A percentile compares a stretch with the other conserved stretches of the same genome.
These are phyloP conservation scores for Fusarium equiseti DNA, from an alignment of 2,329 filamentous ascomycete species.

Conservation along the genomic window DNA sequence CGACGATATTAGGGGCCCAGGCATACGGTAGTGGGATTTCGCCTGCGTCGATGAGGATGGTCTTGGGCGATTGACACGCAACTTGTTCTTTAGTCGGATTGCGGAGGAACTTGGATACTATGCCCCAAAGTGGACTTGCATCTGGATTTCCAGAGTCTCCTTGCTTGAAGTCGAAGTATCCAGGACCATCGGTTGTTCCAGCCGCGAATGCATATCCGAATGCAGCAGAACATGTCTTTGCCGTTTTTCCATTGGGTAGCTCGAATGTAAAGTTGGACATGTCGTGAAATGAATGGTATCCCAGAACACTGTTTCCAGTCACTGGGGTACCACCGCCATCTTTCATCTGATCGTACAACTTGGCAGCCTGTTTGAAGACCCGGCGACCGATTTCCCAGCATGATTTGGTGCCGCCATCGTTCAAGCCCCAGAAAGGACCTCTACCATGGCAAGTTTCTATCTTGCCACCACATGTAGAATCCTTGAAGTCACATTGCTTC, in stretches of 20 bases:
- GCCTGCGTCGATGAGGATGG: conserved; percentile 5
- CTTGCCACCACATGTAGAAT: background rate
- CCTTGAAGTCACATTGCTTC: conserved; percentile 8
- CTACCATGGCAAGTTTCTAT: background rate
- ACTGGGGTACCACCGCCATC: background rate
- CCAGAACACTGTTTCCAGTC: conserved; percentile 1
- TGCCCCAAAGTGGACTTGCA: conserved; percentile 6
- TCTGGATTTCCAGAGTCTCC: background rate
- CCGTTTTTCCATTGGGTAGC: background rate
- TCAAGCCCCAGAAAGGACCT: conserved; percentile 9
- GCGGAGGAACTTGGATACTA: conserved; percentile 13
- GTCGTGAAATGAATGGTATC: conserved; percentile 10
- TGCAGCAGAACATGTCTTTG: background rate
- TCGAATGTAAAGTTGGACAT: background rate
- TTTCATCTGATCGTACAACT: background rate
- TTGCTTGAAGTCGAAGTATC: conserved; percentile 20
- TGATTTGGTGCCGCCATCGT: conserved; percentile 7
- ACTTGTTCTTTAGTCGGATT: conserved; percentile 12
- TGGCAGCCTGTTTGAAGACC: background rate
- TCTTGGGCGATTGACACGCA: background rate
- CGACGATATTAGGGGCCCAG: conserved; percentile 14
- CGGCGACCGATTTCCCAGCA: conserved; percentile 20
- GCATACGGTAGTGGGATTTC: conserved; percentile 5
- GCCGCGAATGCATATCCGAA: conserved; percentile 1
- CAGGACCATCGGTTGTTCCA: conserved; percentile 13